Conservation (phyloP, 257 asterid genomes). For the Solanum tacnaense region DNA sequence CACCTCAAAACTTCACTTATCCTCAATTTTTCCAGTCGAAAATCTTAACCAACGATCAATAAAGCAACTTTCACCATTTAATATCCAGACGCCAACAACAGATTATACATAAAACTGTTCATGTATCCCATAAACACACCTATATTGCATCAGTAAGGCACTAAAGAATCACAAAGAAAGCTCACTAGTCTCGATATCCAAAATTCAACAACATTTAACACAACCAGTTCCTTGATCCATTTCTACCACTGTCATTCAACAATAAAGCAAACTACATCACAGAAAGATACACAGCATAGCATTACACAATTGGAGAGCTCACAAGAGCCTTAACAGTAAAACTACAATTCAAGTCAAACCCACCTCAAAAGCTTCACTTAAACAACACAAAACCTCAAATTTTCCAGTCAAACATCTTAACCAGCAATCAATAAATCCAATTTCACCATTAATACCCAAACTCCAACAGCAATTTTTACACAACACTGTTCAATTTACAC, state of each 20-base stretch:
- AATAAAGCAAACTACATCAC: neutral
- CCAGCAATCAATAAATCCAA: neutral
- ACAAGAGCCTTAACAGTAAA: neutral
- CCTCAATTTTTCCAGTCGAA: neutral
- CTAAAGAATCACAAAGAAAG: neutral
- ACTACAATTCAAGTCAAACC: neutral
- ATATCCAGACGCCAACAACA: constrained; percentile 1
- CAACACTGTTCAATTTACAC: neutral
- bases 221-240: neutral
- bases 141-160: neutral
- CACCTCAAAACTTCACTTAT: constrained; percentile 4
- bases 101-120: neutral
- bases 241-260: neutral
- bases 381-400: constrained; percentile 4
- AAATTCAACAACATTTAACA: neutral
- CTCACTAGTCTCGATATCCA: neutral
- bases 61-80: neutral
- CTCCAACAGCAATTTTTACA: neutral
- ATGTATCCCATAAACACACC: neutral
- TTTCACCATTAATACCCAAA: neutral
- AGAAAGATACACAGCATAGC: neutral
- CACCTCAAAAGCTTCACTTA: neutral
- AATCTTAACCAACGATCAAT: neutral
- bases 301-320: neutral
- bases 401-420: neutral